Conservation (phyloP, 202 grass and related monocot genomes). For the Elaeis oleifera region DNA sequence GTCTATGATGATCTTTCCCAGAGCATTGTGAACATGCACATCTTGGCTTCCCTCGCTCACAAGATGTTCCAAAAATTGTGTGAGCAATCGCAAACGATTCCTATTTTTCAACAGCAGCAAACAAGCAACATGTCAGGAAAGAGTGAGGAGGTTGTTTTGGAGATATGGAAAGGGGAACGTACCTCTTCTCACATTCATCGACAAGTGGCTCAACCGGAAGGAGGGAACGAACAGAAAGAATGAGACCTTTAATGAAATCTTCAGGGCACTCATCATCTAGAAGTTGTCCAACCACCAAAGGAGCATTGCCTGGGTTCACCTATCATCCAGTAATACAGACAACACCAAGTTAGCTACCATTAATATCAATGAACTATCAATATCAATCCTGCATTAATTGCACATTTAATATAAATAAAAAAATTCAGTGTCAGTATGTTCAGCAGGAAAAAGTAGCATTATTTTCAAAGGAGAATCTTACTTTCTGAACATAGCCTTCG, state of each 20-base stretch:
- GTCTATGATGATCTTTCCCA: conserved; percentile 95
- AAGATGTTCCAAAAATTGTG: conserved; percentile 85
- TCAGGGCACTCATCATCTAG: conserved; percentile 96
- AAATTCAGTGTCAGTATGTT: no score
- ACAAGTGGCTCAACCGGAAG: conserved; percentile 92
- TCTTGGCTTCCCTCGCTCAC: conserved; percentile 97
- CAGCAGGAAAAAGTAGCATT: no score
- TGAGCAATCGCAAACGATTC: conserved; percentile 75
- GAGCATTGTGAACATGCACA: conserved; percentile 96
- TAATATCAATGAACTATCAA: not conserved
- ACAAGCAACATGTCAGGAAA: conserved; percentile 16
- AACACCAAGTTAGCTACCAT: conserved; percentile 9
- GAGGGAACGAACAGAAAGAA: conserved; percentile 95
- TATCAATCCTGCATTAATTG: not conserved
- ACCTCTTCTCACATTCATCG: conserved; percentile 98
- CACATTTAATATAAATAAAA: no score
- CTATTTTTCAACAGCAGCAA: conserved; percentile 40
- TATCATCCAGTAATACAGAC: conserved; percentile 30
- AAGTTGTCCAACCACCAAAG: conserved; percentile 80
- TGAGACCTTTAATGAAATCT: conserved; percentile 97
- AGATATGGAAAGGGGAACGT: conserved; percentile 6
- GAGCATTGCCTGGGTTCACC: conserved; percentile 95
- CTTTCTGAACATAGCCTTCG: conserved; percentile 95
- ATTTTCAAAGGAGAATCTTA: conserved; percentile 17
- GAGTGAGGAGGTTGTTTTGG: not conserved